These are phyloP conservation scores for Kodamaea sp. DNA, from an alignment of 1,139 yeast genomes.

Conservation along the genomic window DNA sequence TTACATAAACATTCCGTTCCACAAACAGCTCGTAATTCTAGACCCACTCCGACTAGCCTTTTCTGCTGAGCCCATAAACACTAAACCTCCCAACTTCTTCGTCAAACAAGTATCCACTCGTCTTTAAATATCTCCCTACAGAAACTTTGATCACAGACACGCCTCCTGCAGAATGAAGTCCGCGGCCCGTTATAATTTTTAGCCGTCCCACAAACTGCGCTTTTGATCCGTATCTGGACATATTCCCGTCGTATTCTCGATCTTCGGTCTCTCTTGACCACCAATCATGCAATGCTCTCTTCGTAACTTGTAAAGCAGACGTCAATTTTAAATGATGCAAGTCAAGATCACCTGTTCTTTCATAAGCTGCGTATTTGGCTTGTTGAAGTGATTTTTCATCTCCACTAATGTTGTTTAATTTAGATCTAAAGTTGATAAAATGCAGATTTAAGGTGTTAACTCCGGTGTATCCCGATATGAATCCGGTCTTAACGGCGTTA, in stretches of 20 bases:
- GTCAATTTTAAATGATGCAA: slow-evolving; percentile 48
- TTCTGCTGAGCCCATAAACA: slow-evolving; percentile 20
- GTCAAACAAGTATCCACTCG: slow-evolving; percentile 34
- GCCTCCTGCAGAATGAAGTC: slow-evolving; percentile 57
- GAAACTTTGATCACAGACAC: slow-evolving; percentile 39
- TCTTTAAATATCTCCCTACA: slow-evolving; percentile 34
- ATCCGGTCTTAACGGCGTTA: background rate
- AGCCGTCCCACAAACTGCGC: slow-evolving; percentile 37
- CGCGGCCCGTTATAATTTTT: slow-evolving; percentile 55
- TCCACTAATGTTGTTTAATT: slow-evolving; percentile 2
- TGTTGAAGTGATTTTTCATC: slow-evolving; percentile 2
- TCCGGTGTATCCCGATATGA: background rate
- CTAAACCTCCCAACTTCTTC: slow-evolving; percentile 45
- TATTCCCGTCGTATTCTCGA: slow-evolving; percentile 38
- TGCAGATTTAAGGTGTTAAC: slow-evolving; percentile 8
- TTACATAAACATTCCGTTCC: too few species aligned
- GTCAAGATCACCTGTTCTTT: slow-evolving; percentile 35
- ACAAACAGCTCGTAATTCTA: too few species aligned
- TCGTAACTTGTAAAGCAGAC: slow-evolving; percentile 39
- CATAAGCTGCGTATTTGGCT: slow-evolving; percentile 2
- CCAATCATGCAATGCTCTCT: slow-evolving; percentile 42
- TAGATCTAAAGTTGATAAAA: slow-evolving; percentile 11
- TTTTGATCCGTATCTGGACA: slow-evolving; percentile 25
- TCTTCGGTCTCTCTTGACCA: slow-evolving; percentile 47
- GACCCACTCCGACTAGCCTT: background rate